These are phyloP conservation scores for Globomyces sp. DNA, from an alignment of 371 early-diverging fungal genomes.

Conservation along the genomic window DNA sequence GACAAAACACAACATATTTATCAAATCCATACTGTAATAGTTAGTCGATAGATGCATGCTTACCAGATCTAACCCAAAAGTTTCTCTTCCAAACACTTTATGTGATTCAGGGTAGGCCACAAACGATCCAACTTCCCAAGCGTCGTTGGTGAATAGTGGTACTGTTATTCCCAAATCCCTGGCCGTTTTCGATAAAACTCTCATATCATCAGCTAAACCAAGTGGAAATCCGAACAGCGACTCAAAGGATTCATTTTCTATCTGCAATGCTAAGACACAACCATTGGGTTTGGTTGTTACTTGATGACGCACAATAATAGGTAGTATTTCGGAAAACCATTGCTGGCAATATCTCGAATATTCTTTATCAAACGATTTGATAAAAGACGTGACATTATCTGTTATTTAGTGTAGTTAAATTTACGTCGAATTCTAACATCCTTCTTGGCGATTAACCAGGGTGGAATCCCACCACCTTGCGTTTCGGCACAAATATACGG, in stretches of 20 bases:
- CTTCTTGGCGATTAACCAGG: slow-evolving; percentile 78
- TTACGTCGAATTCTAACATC: slow-evolving; percentile 74
- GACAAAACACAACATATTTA: slow-evolving; percentile 63
- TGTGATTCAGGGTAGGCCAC: slow-evolving; percentile 13
- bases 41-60: neutral
- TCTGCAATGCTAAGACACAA: slow-evolving; percentile 73
- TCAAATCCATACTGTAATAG: slow-evolving; percentile 64
- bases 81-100: slow-evolving; percentile 13
- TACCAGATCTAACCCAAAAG: slow-evolving; percentile 68
- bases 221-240: slow-evolving; percentile 62
- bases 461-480: slow-evolving; percentile 81
- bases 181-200: slow-evolving; percentile 70
- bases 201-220: slow-evolving; percentile 77
- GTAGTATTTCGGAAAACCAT: slow-evolving; percentile 67
- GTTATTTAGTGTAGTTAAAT: slow-evolving; percentile 17
- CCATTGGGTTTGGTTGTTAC: slow-evolving; percentile 65
- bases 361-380: slow-evolving; percentile 64
- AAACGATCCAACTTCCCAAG: slow-evolving; percentile 53
- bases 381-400: slow-evolving; percentile 43
- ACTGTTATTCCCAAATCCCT: slow-evolving; percentile 75
- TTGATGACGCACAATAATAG: slow-evolving; percentile 76
- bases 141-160: slow-evolving; percentile 82
- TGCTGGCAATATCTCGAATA: slow-evolving; percentile 70
- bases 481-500: slow-evolving; percentile 90
- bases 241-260: slow-evolving; percentile 80